These are phyloP conservation scores for Ilex paraguariensis DNA, from an alignment of 305 asterid species.

Conservation along the genomic window DNA sequence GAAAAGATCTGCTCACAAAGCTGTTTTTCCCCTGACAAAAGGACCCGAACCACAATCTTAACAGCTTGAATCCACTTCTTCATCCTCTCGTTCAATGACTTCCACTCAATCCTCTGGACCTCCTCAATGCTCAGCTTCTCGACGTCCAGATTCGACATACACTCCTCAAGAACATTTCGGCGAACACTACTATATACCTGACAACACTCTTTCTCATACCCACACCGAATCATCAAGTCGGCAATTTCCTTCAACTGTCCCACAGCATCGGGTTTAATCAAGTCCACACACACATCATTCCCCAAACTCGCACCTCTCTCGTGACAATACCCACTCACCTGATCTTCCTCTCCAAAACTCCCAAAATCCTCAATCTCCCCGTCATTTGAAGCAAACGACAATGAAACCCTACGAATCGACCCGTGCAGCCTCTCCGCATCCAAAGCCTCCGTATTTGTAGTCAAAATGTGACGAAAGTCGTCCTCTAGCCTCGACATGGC, in stretches of 20 bases:
- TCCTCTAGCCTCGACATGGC: constrained; percentile 89
- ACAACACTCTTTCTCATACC: constrained; percentile 93
- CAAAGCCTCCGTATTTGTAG: constrained; percentile 50
- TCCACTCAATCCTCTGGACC: constrained; percentile 87
- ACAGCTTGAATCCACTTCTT: constrained; percentile 84
- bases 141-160: constrained; percentile 65
- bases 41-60: constrained; percentile 61
- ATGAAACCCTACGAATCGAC: constrained; percentile 25
- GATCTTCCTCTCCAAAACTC: constrained; percentile 32
- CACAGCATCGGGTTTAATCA: constrained; percentile 61
- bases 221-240: constrained; percentile 73
- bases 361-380: constrained; percentile 2
- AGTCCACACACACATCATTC: constrained; percentile 56
- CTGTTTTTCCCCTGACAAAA: constrained; percentile 61
- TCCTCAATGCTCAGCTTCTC: constrained; percentile 94
- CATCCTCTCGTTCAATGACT: constrained; percentile 74
- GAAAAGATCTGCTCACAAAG: constrained; percentile 68
- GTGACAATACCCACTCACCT: constrained; percentile 42
- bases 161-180: constrained; percentile 81
- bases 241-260: constrained; percentile 74
- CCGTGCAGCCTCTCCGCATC: constrained; percentile 61
- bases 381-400: neutral
- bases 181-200: constrained; percentile 82
- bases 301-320: constrained; percentile 66
- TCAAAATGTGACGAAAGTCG: constrained; percentile 63